Evolutionary conservation across 2,329 filamentous ascomycete species (phyloP).

Genomic region (Aspergillus sclerotialis): DNA sequence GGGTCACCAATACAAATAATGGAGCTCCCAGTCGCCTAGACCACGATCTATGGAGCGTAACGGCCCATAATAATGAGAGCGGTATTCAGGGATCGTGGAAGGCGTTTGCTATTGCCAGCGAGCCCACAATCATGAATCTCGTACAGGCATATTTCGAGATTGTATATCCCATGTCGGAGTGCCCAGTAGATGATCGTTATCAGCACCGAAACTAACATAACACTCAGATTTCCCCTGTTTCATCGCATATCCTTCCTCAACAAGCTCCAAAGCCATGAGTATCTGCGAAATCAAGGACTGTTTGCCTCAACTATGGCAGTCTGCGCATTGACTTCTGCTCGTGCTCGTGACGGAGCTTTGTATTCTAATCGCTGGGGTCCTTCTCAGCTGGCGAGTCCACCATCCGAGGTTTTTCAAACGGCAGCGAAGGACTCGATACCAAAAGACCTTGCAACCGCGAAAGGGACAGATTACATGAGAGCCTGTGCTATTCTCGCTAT

Average conservation of each 20-base stretch:
- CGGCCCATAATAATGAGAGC: slow-evolving; percentile 15
- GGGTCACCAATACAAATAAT: no score
- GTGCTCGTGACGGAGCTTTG: slow-evolving; percentile 45
- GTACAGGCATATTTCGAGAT: slow-evolving; percentile 47
- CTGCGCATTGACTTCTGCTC: slow-evolving; percentile 44
- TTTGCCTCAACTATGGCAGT: slow-evolving; percentile 48
- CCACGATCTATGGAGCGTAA: slow-evolving; percentile 8
- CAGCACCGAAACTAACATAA: slow-evolving; percentile 1
- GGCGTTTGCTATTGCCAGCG: slow-evolving; percentile 34
- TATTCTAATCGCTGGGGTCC: slow-evolving; percentile 28
- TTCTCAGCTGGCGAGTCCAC: slow-evolving; percentile 22
- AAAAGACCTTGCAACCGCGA: slow-evolving; percentile 27
- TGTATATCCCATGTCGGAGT: slow-evolving; percentile 44
- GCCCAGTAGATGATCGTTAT: not conserved
- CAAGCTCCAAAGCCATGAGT: slow-evolving; percentile 36
- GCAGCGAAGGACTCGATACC: slow-evolving; percentile 37
- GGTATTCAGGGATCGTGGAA: slow-evolving; percentile 31
- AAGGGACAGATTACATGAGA: slow-evolving; percentile 33
- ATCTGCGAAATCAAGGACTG: slow-evolving; percentile 36
- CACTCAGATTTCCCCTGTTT: slow-evolving; percentile 43
- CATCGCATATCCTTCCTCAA: slow-evolving; percentile 40
- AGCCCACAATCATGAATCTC: slow-evolving; percentile 35
- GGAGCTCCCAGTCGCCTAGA: slow-evolving; percentile 16
- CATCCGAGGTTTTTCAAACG: slow-evolving; percentile 39
- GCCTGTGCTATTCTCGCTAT: slow-evolving; percentile 45